Evolutionary conservation across 257 asterid species (phyloP).

Genomic region (Solanum bukasovii): DNA sequence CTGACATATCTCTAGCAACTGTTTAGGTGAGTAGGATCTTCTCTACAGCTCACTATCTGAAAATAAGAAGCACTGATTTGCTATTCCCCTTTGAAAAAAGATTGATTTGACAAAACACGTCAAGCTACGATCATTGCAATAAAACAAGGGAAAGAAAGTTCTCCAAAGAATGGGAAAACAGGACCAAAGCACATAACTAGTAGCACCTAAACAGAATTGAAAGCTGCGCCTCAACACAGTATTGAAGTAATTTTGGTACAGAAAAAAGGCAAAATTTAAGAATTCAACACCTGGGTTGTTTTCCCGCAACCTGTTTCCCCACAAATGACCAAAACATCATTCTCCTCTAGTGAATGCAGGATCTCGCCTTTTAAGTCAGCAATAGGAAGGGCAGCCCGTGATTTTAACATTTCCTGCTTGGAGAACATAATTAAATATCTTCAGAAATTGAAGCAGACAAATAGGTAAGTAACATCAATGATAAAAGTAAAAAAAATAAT

Average conservation of each 20-base stretch:
- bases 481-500: neutral
- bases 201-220: neutral
- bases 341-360: constrained; percentile 55
- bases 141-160: neutral
- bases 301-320: constrained; percentile 99
- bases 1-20: neutral
- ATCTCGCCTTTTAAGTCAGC: constrained; percentile 66
- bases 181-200: neutral
- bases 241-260: neutral
- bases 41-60: neutral
- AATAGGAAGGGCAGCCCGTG: constrained; percentile 80
- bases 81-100: neutral
- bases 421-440: constrained; percentile 9
- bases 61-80: neutral
- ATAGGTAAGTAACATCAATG: neutral
- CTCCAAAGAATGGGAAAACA: neutral
- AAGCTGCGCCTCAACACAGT: neutral
- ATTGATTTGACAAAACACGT: neutral
- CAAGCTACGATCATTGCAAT: neutral
- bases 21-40: neutral
- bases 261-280: neutral
- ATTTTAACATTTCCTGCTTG: constrained; percentile 66
- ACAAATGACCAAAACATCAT: constrained; percentile 72
- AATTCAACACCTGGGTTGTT: constrained; percentile 81
- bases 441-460: constrained; percentile 2